A percentile compares a stretch with the other conserved stretches of the same genome.
Conservation (phyloP, 306 rosid species). For the Arachis hypogaea region DNA sequence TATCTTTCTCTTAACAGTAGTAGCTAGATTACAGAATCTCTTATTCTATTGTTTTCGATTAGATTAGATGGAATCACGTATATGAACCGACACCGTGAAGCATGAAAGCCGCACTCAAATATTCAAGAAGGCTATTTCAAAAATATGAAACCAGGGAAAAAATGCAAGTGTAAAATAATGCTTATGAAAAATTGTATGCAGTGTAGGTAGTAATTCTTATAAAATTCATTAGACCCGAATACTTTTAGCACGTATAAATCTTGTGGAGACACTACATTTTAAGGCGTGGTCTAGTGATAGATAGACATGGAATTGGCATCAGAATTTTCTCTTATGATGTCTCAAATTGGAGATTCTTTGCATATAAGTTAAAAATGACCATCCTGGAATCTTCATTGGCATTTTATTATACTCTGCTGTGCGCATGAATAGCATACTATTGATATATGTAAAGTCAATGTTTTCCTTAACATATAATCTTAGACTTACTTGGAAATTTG, state of each 20-base stretch:
- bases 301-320: constrained; percentile 24
- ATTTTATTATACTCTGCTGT: constrained; percentile 36
- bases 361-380: constrained; percentile 17
- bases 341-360: constrained; percentile 31
- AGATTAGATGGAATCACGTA: not conserved
- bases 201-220: not conserved
- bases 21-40: constrained; percentile 7
- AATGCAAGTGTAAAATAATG: not conserved
- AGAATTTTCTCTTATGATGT: constrained; percentile 8
- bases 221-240: constrained; percentile 15
- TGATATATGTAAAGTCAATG: constrained; percentile 1
- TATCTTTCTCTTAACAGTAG: constrained; percentile 18
- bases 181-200: not conserved
- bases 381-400: not conserved
- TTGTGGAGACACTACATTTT: constrained; percentile 35
- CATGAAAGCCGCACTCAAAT: constrained; percentile 3
- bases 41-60: constrained; percentile 12
- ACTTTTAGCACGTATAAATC: constrained; percentile 29
- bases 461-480: no score
- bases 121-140: not conserved
- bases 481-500: no score
- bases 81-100: not conserved
- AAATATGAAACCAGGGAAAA: constrained; percentile 25
- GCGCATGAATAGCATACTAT: constrained; percentile 31
- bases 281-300: constrained; percentile 38